Evolutionary conservation across 2,329 filamentous ascomycete species (phyloP), one percentile per base, ranked within the genome.

Genomic region (Xylariaceae sp.): DNA sequence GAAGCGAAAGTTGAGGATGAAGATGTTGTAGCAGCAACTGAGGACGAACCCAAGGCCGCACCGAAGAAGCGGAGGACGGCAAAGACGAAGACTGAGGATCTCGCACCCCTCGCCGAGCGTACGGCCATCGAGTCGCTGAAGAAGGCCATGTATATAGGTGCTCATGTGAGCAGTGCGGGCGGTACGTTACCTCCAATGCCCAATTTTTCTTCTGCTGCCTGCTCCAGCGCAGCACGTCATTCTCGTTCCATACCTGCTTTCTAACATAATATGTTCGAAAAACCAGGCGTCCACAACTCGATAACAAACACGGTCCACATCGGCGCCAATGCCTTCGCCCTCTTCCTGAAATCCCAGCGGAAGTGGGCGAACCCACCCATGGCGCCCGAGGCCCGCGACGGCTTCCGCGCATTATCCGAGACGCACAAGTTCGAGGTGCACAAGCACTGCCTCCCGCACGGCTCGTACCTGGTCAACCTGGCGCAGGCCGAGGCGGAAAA

Each of bases 381-480:
- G 4, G 72, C 83, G 17, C 64, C 78, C 27, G 79, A 84, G 17
- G 76, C 83, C 37, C 72, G 76, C 34, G 71, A 78, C 29, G 73
- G 78, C 27, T 98, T 97, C 65, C 75, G 75, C 40, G 70, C 72
- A 30, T 67, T 78, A 21, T 86, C 87, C 57, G 69, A 76, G 35
- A 67, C 81, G 34, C 79, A 90, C 59, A 67, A 68, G 34, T 95
- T 90, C 61, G 79, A 86, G 54, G 75, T 80, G 5, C 71, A 70
- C 40, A 76, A 78, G 58, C 82, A 87, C 64, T 77, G 88, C 55
- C 78, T 98, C 1, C 92, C 92, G 0, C 92, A 98, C 59, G 92
- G 92, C 23, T 94, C 87, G 1, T 98, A 98, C 61, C 82, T 98
- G 6, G 88, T 98, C 56, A 98, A 98, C 59, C 78, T 98, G 5